Percentiles rank a stretch among this genome's conserved stretches.
Conservation (phyloP, 1,139 yeast genomes). For the Candida mesenterica region DNA sequence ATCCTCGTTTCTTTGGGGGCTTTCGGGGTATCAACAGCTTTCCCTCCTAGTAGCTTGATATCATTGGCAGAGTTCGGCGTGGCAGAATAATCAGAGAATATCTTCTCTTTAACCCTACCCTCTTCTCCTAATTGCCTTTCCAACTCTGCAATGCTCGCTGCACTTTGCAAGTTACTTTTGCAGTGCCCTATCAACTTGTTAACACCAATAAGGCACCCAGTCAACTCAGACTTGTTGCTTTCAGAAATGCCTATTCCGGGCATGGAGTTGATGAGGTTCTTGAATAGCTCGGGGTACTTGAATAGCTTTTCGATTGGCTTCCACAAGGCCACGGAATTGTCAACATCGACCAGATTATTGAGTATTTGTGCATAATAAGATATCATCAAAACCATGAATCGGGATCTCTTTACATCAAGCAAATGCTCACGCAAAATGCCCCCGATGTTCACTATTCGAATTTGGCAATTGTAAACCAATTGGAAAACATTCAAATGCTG, state of each 20-base stretch:
- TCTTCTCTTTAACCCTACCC: no score
- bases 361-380: conserved; percentile 5
- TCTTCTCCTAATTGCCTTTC: conserved; percentile 2
- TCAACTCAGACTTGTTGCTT: conserved; percentile 5
- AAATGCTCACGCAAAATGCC: conserved; percentile 3
- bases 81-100: no score
- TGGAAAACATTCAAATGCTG: conserved; percentile 13
- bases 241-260: conserved; percentile 2
- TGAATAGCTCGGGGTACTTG: conserved; percentile 8
- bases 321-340: not conserved
- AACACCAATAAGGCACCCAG: conserved; percentile 3
- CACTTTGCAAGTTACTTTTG: conserved; percentile 3
- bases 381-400: conserved; percentile 2
- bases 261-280: conserved; percentile 6
- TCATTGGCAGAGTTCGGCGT: conserved; percentile 2
- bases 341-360: not conserved
- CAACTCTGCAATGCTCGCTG: no score
- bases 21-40: conserved; percentile 2
- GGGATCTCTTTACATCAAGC: conserved; percentile 1
- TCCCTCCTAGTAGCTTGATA: conserved; percentile 8
- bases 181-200: conserved; percentile 6
- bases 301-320: conserved; percentile 9
- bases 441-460: conserved; percentile 19
- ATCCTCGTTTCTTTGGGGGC: no score
- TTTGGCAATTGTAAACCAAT: conserved; percentile 17